Conservation (phyloP, 495 filamentous ascomycete genomes). For the Xylaria longipes region DNA sequence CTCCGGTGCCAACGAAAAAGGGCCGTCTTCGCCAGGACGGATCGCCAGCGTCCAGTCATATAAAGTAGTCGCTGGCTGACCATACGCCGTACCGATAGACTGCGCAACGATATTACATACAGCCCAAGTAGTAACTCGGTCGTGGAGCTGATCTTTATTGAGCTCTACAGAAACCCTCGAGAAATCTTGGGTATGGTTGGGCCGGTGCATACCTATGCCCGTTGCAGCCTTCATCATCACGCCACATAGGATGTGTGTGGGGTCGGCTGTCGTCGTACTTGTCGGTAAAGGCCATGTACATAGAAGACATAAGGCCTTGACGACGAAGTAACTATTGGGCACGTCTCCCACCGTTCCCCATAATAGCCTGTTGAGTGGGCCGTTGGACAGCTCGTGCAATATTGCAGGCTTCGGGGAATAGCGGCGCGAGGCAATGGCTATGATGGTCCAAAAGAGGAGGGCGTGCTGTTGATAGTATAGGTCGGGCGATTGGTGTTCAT, state of each 20-base stretch:
- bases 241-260: slow-evolving; percentile 87
- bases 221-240: slow-evolving; percentile 94
- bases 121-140: slow-evolving; percentile 89
- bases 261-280: slow-evolving; percentile 83
- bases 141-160: slow-evolving; percentile 82
- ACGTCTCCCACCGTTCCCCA: slow-evolving; percentile 85
- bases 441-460: slow-evolving; percentile 86
- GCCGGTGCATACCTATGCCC: slow-evolving; percentile 87
- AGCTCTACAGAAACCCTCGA: slow-evolving; percentile 81
- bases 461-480: slow-evolving; percentile 75
- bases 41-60: slow-evolving; percentile 86
- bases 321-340: slow-evolving; percentile 86
- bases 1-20: slow-evolving; percentile 70
- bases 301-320: slow-evolving; percentile 86
- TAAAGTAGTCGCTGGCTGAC: slow-evolving; percentile 84
- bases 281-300: slow-evolving; percentile 92
- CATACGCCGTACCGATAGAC: slow-evolving; percentile 87
- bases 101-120: slow-evolving; percentile 94
- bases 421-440: slow-evolving; percentile 80
- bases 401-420: slow-evolving; percentile 69
- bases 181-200: slow-evolving; percentile 90
- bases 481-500: slow-evolving; percentile 71
- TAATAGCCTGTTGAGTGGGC: slow-evolving; percentile 74
- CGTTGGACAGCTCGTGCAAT: slow-evolving; percentile 68
- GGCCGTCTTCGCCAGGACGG: slow-evolving; percentile 65